A percentile compares a stretch with the other conserved stretches of the same genome.
phyloP scores from a whole-genome alignment of 2,329 filamentous ascomycete species.

The Incumbomyces lentus region DNA sequence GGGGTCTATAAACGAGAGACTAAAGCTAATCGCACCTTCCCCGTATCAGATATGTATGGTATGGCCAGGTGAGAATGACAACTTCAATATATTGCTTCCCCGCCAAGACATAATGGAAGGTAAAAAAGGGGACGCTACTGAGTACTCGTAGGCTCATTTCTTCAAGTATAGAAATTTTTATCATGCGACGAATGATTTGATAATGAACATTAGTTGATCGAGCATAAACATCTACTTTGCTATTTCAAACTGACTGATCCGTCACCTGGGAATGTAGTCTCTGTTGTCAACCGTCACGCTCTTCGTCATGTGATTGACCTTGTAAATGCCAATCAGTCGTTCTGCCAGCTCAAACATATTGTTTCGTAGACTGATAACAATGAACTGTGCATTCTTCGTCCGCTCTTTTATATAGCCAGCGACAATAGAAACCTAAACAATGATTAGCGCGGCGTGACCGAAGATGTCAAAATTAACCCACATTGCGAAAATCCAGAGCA shows the following conservation, averaged over 20 bases:
- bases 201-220: too few species aligned
- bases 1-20: too few species aligned
- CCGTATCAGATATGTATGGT: too few species aligned
- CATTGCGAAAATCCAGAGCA: constrained; percentile 93
- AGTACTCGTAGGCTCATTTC: too few species aligned
- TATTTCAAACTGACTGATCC: not conserved
- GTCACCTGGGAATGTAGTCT: constrained; percentile 45
- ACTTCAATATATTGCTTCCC: too few species aligned
- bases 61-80: too few species aligned
- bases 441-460: constrained; percentile 9
- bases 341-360: constrained; percentile 99
- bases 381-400: constrained; percentile 98
- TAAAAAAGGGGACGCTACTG: too few species aligned
- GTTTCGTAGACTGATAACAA: constrained; percentile 93
- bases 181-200: too few species aligned
- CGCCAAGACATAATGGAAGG: too few species aligned
- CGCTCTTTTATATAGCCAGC: constrained; percentile 98
- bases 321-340: constrained; percentile 92
- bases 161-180: too few species aligned
- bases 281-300: constrained; percentile 79
- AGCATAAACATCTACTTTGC: too few species aligned
- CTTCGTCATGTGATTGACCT: constrained; percentile 98
- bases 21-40: too few species aligned
- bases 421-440: constrained; percentile 75
- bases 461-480: constrained; percentile 43